Percentiles rank a stretch among this genome's conserved stretches.
These are phyloP conservation scores for Olyra latifolia DNA, from an alignment of 176 grass and related monocot genomes.

Conservation along the genomic window DNA sequence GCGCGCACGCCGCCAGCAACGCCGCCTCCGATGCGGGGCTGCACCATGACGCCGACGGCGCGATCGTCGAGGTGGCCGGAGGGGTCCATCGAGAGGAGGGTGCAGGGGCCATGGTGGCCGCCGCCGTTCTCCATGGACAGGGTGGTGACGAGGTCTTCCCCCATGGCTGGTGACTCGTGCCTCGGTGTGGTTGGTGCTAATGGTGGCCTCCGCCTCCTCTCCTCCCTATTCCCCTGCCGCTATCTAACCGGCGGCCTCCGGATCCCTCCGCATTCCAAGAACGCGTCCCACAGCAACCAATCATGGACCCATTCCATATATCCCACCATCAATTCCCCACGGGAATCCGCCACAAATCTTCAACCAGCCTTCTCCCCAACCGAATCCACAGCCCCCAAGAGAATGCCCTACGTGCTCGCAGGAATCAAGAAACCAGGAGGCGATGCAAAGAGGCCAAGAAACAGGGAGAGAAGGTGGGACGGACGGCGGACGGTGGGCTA, in stretches of 20 bases:
- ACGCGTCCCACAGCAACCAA: slow-evolving; percentile 87
- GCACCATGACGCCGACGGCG: slow-evolving; percentile 63
- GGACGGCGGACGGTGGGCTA: background rate
- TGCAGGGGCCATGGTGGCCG: slow-evolving; percentile 70
- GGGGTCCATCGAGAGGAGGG: slow-evolving; percentile 96
- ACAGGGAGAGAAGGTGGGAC: background rate
- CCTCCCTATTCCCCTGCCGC: slow-evolving; percentile 30
- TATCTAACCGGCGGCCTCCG: slow-evolving; percentile 90
- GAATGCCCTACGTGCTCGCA: background rate
- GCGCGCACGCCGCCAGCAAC: slow-evolving; percentile 24
- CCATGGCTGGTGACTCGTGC: slow-evolving; percentile 52
- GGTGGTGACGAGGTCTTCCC: slow-evolving; percentile 91
- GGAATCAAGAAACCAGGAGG: background rate
- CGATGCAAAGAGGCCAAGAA: background rate
- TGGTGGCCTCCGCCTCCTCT: slow-evolving; percentile 47
- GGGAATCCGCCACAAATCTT: slow-evolving; percentile 21
- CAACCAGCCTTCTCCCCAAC: slow-evolving; percentile 7
- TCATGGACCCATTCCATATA: slow-evolving; percentile 84
- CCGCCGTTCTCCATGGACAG: slow-evolving; percentile 91
- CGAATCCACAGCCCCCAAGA: slow-evolving; percentile 23
- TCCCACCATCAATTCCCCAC: slow-evolving; percentile 65
- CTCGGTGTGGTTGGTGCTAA: slow-evolving; percentile 32
- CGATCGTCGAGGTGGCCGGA: slow-evolving; percentile 64
- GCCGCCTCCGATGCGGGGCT: slow-evolving; percentile 41
- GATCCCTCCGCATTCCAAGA: slow-evolving; percentile 95